A percentile compares a stretch with the other conserved stretches of the same genome.
Conservation (phyloP, 306 rosid genomes). For the Rosa multiflora region DNA sequence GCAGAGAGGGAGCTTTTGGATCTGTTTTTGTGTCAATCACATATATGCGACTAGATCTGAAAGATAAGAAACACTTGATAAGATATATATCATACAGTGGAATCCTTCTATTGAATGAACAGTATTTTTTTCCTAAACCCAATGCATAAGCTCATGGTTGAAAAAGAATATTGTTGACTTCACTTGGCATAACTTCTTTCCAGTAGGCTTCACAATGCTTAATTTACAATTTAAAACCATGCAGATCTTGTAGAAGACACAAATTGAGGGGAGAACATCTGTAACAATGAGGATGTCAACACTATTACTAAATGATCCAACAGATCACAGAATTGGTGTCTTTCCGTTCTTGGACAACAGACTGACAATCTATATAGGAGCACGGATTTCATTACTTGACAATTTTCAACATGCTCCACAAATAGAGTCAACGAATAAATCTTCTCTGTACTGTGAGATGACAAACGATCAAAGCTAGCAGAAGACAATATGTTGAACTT, state of each 20-base stretch:
- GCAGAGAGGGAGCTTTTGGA: slow-evolving; percentile 80
- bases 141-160: background rate
- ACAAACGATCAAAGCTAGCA: background rate
- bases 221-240: background rate
- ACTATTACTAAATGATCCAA: background rate
- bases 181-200: background rate
- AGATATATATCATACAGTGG: background rate
- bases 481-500: background rate
- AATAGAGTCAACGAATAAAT: background rate
- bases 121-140: background rate
- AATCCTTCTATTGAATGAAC: background rate
- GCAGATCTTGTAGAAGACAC: background rate
- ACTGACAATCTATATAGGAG: background rate
- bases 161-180: background rate
- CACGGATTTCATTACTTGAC: background rate
- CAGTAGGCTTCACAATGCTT: background rate
- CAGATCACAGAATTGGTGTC: background rate
- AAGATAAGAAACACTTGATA: slow-evolving; percentile 18
- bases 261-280: background rate
- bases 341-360: background rate
- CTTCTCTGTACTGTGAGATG: background rate
- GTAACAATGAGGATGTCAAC: background rate
- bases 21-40: slow-evolving; percentile 74
- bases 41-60: slow-evolving; percentile 85
- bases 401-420: background rate